Evolutionary conservation across 192 early-diverging fungal species (phyloP).

Genomic region (Jimgerdemannia lactiflua): DNA sequence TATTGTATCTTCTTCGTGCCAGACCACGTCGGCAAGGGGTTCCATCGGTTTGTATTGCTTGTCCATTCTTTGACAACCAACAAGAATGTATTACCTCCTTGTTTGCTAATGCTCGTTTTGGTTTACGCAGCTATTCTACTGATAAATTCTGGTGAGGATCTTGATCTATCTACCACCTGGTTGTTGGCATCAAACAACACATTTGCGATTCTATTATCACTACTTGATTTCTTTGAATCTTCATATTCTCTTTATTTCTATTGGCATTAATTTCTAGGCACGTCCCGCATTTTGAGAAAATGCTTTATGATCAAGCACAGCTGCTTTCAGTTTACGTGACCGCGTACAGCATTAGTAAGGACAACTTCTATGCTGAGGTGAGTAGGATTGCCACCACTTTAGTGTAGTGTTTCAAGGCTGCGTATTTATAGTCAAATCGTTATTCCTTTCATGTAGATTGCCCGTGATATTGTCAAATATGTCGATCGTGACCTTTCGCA

Average conservation of each 20-base stretch:
- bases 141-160: conserved; percentile 17
- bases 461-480: conserved; percentile 53
- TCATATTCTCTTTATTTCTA: too few relatives aligned
- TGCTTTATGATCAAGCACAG: conserved; percentile 73
- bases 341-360: conserved; percentile 43
- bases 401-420: too few relatives aligned
- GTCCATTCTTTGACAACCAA: neutral
- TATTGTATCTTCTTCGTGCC: neutral
- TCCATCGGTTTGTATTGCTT: conserved; percentile 40
- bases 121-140: conserved; percentile 16
- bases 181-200: too few relatives aligned
- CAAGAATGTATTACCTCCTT: too few relatives aligned
- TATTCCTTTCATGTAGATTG: too few relatives aligned
- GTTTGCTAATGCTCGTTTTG: too few relatives aligned
- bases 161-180: too few relatives aligned
- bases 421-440: too few relatives aligned
- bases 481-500: conserved; percentile 47
- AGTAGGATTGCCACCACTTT: too few relatives aligned
- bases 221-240: too few relatives aligned
- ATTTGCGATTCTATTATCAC: too few relatives aligned
- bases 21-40: conserved; percentile 51
- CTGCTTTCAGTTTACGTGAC: conserved; percentile 44
- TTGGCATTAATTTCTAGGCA: conserved; percentile 32
- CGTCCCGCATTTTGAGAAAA: conserved; percentile 71
- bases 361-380: conserved; percentile 40